phyloP scores from a whole-genome alignment of 164 flowering plant genomes.

The Dillenia turbinata region DNA sequence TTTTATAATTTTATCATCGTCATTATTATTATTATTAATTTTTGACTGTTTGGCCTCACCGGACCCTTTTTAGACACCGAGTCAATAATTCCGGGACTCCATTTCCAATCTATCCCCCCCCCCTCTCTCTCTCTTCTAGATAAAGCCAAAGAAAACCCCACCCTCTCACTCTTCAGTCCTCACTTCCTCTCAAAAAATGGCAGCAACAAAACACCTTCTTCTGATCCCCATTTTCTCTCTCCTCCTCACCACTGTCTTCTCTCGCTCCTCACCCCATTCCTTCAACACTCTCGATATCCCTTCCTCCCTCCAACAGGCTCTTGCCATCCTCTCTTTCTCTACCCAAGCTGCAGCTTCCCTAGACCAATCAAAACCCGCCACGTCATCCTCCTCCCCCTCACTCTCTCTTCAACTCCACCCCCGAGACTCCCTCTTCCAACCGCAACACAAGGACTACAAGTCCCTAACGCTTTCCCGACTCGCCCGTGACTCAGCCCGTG shows the following conservation, averaged over 20 bases:
- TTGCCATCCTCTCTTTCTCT: slow-evolving; percentile 7
- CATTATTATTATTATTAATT: too few species aligned
- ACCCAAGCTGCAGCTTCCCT: background rate
- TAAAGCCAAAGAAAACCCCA: too few species aligned
- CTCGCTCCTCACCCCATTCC: slow-evolving; percentile 4
- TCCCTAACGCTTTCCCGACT: slow-evolving; percentile 29
- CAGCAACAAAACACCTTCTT: background rate
- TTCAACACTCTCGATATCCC: background rate
- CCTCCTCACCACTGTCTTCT: background rate
- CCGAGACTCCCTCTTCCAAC: slow-evolving; percentile 13
- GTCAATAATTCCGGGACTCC: too few species aligned
- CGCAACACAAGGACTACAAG: slow-evolving; percentile 28
- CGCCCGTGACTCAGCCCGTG: slow-evolving; percentile 42
- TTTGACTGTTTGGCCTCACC: too few species aligned
- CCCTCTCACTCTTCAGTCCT: background rate
- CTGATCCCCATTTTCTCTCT: slow-evolving; percentile 1
- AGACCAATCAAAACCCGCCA: background rate
- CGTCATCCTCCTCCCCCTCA: too few species aligned
- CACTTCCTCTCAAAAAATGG: background rate
- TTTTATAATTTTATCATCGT: too few species aligned
- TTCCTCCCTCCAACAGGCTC: background rate
- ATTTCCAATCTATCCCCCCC: slow-evolving; percentile 21
- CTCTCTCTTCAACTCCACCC: slow-evolving; percentile 24
- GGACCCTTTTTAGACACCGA: too few species aligned
- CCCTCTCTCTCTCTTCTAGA: slow-evolving; percentile 1